phyloP scores from a whole-genome alignment of 1,139 yeast species.

The Protomyces pachydermus region DNA sequence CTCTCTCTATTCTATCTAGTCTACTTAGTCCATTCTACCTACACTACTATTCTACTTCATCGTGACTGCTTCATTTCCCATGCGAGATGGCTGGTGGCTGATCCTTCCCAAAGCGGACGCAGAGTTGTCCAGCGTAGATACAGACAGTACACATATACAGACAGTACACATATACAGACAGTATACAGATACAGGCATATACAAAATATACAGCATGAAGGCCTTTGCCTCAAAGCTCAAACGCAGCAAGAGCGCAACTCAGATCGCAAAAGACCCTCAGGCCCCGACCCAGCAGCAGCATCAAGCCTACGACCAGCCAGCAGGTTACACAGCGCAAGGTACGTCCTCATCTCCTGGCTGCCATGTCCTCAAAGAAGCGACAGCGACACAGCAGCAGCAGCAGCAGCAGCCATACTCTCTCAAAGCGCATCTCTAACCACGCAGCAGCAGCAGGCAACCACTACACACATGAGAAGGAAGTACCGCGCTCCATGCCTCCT shows the following conservation, averaged over 20 bases:
- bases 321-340: not conserved
- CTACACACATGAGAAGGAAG: conserved; percentile 23
- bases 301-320: not conserved
- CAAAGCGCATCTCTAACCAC: not conserved
- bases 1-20: too few species aligned
- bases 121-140: too few species aligned
- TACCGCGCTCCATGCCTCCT: conserved; percentile 22
- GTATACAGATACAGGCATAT: too few species aligned
- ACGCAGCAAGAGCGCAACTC: conserved; percentile 15
- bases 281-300: not conserved
- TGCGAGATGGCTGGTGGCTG: not conserved
- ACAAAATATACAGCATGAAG: too few species aligned
- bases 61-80: not conserved
- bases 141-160: too few species aligned
- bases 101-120: not conserved
- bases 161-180: not conserved
- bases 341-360: too few species aligned
- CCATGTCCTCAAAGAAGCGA: not conserved
- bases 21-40: too few species aligned
- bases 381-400: not conserved
- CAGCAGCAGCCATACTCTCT: too few species aligned
- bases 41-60: too few species aligned
- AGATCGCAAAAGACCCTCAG: not conserved
- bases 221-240: conserved; percentile 21
- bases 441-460: not conserved